Percentiles rank a stretch among this genome's conserved stretches.
phyloP scores from a whole-genome alignment of 768 basidiomycete genomes.

The Boletus pseudo-olivaceus region DNA sequence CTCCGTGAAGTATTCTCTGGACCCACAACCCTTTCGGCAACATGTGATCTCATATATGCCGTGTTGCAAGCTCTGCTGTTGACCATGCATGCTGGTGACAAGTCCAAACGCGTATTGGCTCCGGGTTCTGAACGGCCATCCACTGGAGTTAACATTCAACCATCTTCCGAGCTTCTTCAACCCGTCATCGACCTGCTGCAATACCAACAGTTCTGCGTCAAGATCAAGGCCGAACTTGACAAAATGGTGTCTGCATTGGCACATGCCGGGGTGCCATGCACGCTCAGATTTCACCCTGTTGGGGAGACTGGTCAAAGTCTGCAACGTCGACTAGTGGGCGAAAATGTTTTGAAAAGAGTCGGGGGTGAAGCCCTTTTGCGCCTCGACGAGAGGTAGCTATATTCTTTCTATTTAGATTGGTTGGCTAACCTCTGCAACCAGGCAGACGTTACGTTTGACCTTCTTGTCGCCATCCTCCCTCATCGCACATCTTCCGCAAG shows the following conservation, averaged over 20 bases:
- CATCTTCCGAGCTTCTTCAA: constrained; percentile 55
- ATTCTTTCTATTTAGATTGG: background rate
- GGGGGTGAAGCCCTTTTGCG: constrained; percentile 73
- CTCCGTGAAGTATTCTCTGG: constrained; percentile 6
- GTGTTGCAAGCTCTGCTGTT: constrained; percentile 62
- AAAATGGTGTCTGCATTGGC: constrained; percentile 48
- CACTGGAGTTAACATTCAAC: constrained; percentile 3
- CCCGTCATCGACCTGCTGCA: constrained; percentile 78
- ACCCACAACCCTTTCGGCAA: constrained; percentile 26
- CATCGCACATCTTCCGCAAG: constrained; percentile 77
- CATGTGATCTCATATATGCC: constrained; percentile 68
- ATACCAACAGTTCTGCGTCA: constrained; percentile 69
- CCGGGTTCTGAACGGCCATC: constrained; percentile 29
- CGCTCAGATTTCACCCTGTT: constrained; percentile 57
- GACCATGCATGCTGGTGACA: constrained; percentile 51
- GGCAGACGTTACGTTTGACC: constrained; percentile 73
- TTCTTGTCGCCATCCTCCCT: constrained; percentile 72
- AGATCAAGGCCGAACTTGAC: constrained; percentile 56
- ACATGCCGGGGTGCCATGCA: constrained; percentile 51
- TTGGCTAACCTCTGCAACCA: constrained; percentile 24
- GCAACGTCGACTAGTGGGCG: constrained; percentile 43
- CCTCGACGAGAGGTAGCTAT: constrained; percentile 59
- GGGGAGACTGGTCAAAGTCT: constrained; percentile 65
- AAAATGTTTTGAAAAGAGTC: constrained; percentile 39
- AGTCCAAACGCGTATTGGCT: constrained; percentile 37